phyloP scores from a whole-genome alignment of 805 yeast genomes.

The Torulaspora maleeae region DNA sequence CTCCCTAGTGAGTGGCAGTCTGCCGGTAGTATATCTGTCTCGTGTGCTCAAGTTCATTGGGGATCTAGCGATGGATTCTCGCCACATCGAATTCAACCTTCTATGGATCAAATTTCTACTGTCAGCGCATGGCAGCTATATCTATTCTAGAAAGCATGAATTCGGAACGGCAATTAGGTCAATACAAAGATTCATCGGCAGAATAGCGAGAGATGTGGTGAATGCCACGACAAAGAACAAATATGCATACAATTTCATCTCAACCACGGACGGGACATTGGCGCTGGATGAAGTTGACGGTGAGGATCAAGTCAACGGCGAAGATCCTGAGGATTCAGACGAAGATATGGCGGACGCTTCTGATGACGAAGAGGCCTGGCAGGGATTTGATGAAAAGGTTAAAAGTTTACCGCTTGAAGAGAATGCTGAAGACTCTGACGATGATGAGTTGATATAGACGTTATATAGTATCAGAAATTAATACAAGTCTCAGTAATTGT shows the following conservation, averaged over 20 bases:
- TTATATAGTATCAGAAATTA: background rate
- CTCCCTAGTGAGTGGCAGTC: constrained; percentile 54
- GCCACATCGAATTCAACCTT: constrained; percentile 78
- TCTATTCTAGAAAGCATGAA: constrained; percentile 55
- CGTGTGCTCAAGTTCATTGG: constrained; percentile 68
- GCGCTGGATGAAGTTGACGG: constrained; percentile 17
- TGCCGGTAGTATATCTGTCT: constrained; percentile 74
- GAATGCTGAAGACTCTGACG: constrained; percentile 26
- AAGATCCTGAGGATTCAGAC: constrained; percentile 32
- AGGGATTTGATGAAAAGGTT: constrained; percentile 31
- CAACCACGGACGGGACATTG: constrained; percentile 30
- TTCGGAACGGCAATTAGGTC: constrained; percentile 63
- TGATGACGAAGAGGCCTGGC: constrained; percentile 40
- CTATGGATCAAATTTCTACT: constrained; percentile 73
- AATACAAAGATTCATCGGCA: constrained; percentile 67
- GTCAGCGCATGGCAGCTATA: constrained; percentile 70
- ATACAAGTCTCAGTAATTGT: too few relatives aligned
- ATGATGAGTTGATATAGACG: constrained; percentile 24
- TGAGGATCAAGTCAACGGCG: constrained; percentile 36
- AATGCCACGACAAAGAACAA: constrained; percentile 49
- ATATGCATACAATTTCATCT: constrained; percentile 51
- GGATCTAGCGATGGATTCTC: constrained; percentile 59
- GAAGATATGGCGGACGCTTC: constrained; percentile 17
- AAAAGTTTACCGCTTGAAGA: constrained; percentile 23
- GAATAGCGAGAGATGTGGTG: constrained; percentile 71